Evolutionary conservation across 805 yeast genomes (phyloP).

Genomic region (Monosporozyma aerobia): DNA sequence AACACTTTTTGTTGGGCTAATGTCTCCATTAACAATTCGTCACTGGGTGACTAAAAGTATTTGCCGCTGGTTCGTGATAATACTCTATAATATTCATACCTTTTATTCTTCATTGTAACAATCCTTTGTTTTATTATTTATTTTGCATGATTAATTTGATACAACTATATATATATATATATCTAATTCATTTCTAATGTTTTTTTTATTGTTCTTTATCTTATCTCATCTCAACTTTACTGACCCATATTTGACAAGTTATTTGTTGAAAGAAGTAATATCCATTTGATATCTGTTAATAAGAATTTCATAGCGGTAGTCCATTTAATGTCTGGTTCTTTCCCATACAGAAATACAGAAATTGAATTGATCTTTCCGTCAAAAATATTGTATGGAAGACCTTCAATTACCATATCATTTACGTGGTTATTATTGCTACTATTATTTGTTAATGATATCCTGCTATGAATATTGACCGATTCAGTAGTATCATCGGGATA

Average conservation of each 20-base stretch:
- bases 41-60: no score
- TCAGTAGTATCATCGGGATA: background rate
- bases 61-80: no score
- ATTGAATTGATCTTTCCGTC: slow-evolving; percentile 69
- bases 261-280: slow-evolving; percentile 64
- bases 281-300: slow-evolving; percentile 75
- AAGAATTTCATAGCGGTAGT: slow-evolving; percentile 79
- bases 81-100: no score
- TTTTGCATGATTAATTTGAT: background rate
- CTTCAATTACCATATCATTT: slow-evolving; percentile 16
- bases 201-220: background rate
- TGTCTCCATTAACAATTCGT: no score
- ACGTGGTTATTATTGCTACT: background rate
- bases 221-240: background rate
- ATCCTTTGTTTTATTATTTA: slow-evolving; percentile 2
- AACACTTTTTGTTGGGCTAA: no score
- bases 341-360: slow-evolving; percentile 59
- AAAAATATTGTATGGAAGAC: slow-evolving; percentile 65
- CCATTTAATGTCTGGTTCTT: slow-evolving; percentile 69
- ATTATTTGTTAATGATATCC: background rate
- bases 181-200: background rate
- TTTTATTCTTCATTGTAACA: slow-evolving; percentile 10
- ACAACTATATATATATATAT: background rate
- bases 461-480: background rate
- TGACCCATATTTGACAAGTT: slow-evolving; percentile 3